Conservation (phyloP, 2,329 filamentous ascomycete genomes). For the Colletotrichum incanum region DNA sequence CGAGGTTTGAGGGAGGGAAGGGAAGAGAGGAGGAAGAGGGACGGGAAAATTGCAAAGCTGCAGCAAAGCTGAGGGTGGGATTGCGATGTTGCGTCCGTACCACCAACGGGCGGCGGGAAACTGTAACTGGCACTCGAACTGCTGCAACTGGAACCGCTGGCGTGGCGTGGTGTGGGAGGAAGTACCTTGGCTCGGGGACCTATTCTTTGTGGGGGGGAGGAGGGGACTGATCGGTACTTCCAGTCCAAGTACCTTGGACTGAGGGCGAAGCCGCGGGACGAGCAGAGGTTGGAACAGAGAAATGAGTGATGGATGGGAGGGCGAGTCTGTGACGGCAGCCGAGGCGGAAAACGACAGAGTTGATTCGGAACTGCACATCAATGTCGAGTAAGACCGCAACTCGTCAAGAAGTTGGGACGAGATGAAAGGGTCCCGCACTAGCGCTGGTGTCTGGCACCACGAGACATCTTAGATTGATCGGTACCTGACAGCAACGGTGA, state of each 20-base stretch:
- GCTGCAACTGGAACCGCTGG: constrained; percentile 26
- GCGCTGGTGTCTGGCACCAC: constrained; percentile 13
- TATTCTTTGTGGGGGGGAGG: not conserved
- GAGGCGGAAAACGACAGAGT: not conserved
- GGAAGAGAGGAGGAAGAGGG: not conserved
- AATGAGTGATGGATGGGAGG: not conserved
- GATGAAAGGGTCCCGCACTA: constrained; percentile 13
- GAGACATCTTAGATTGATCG: constrained; percentile 17
- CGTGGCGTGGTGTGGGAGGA: constrained; percentile 27
- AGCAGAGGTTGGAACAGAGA: not conserved
- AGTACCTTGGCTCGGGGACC: not conserved
- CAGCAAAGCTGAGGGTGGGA: constrained; percentile 24
- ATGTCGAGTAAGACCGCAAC: not conserved
- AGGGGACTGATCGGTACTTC: not conserved
- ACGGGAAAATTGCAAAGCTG: constrained; percentile 31
- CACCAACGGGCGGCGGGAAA: constrained; percentile 36
- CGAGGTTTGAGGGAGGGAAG: not conserved
- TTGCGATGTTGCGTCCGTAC: constrained; percentile 39
- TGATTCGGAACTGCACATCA: not conserved
- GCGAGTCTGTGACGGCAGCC: not conserved
- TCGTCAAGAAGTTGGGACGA: not conserved
- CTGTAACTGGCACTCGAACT: constrained; percentile 39
- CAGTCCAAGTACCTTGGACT: constrained; percentile 1
- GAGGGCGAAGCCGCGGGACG: not conserved
- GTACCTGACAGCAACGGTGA: constrained; percentile 19